Conservation (phyloP, 1,284 basidiomycete genomes). For the Melampsora americana region DNA sequence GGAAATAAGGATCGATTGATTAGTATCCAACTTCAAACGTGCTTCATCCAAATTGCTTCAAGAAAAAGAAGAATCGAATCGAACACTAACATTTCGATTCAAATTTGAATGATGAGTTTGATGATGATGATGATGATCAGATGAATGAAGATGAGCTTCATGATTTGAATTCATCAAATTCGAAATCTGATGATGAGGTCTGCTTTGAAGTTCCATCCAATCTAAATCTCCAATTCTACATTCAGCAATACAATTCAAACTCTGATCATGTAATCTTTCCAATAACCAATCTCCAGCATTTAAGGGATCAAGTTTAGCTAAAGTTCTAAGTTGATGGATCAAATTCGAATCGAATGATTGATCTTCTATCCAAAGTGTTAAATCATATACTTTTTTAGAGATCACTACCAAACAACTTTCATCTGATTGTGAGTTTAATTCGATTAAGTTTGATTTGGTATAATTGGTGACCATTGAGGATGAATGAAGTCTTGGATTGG, state of each 20-base stretch:
- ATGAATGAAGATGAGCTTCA: too few relatives aligned
- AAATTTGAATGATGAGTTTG: background rate
- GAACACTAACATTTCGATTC: too few relatives aligned
- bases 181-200: background rate
- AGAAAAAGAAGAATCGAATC: too few relatives aligned
- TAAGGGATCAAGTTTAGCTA: conserved; percentile 24
- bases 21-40: too few relatives aligned
- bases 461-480: conserved; percentile 22
- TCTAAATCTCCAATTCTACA: conserved; percentile 37
- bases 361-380: conserved; percentile 30
- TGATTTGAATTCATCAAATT: too few relatives aligned
- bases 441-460: conserved; percentile 10
- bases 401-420: conserved; percentile 31
- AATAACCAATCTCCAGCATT: conserved; percentile 12
- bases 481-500: background rate
- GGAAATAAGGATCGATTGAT: too few relatives aligned
- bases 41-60: too few relatives aligned
- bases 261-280: background rate
- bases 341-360: background rate
- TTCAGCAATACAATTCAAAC: conserved; percentile 7
- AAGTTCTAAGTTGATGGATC: too few relatives aligned
- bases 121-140: too few relatives aligned
- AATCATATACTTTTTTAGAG: conserved; percentile 20
- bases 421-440: conserved; percentile 18
- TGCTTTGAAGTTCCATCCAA: background rate